Base-by-base conservation (phyloP, 352 stramenopile genomes). In the Phytophthora rubi region DNA sequence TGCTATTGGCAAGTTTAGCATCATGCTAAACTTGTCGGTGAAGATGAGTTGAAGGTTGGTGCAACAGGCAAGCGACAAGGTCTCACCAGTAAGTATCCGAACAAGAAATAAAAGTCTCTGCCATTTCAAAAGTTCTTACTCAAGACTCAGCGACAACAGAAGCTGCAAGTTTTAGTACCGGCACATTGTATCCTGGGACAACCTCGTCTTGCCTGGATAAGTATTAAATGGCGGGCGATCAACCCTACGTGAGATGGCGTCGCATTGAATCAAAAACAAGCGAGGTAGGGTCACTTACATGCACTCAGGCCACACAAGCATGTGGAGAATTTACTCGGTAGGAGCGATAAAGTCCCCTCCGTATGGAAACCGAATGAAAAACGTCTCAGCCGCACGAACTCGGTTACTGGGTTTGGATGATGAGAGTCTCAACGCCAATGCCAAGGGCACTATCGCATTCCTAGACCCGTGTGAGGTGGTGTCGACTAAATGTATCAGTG, bases 291-390 rank as follows among this genome's bases (percentile, higher is more conserved):
- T 9, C 21, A 30, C 47, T 55, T 55, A 6, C 30, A 30, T 45
- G 49, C 6, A 7, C 44, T 53, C 47, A 8, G 30, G 23, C 23
- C 42, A 37, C 51, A 23, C 39, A 52, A 68, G 57, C 42, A 68
- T 68, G 61, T 62, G 53, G 26, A 49, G 55, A 55, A 45, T 21
- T 10, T 13, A 30, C 26, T 30, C 26, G 26, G 26, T 44, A 39
- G 52, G 13, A 13, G 30, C 39, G 26, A 47, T 16, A 47, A 53
- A 57, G 51, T 68, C n/a, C n/a, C n/a, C n/a, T n/a, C 62, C 18
- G 42, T 58, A 69, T 69, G 53, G 62, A 1, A 62, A 70, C 54
- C 47, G 55, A 54, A 70, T 70, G 23, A 13, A 54, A 65, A 70
- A 70, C 55, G 55, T 70, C 55, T 56, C 63, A 70, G 54, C 18